Evolutionary conservation across 1,284 basidiomycete genomes (phyloP).

Genomic region (Ceratorhiza oryzae-sativae): DNA sequence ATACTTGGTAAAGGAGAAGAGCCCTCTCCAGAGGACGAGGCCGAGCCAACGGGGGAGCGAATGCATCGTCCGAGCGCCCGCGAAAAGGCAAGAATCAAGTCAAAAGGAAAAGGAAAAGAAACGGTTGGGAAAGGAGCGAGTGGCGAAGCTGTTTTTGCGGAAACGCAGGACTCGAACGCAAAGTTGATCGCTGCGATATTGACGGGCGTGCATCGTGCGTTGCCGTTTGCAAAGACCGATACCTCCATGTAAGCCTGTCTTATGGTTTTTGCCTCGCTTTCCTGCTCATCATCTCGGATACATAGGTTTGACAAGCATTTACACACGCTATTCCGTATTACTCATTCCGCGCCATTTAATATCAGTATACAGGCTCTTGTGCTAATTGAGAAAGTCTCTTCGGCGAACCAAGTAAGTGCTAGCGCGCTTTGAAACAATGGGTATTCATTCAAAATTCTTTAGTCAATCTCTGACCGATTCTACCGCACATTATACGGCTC

Average conservation of each 20-base stretch:
- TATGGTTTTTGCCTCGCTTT: neutral
- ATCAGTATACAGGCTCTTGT: constrained; percentile 94
- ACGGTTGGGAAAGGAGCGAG: constrained; percentile 48
- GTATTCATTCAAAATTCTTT: constrained; percentile 44
- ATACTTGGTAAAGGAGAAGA: constrained; percentile 58
- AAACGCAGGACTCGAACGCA: constrained; percentile 82
- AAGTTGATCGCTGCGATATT: constrained; percentile 90
- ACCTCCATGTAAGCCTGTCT: constrained; percentile 64
- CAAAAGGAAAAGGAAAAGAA: constrained; percentile 50
- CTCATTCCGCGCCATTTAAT: constrained; percentile 90
- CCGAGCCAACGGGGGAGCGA: constrained; percentile 50
- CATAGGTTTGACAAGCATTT: constrained; percentile 84
- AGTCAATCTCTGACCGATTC: constrained; percentile 79
- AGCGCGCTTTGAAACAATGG: neutral
- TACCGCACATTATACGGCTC: constrained; percentile 92
- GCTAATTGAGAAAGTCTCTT: constrained; percentile 85
- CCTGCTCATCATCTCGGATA: constrained; percentile 31
- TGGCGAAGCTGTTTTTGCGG: constrained; percentile 66
- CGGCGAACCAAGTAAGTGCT: constrained; percentile 48
- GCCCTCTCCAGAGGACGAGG: constrained; percentile 52
- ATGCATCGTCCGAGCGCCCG: constrained; percentile 47
- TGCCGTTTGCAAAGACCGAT: constrained; percentile 86
- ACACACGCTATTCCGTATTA: constrained; percentile 94
- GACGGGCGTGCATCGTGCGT: constrained; percentile 93
- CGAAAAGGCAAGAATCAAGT: constrained; percentile 52